Base-by-base conservation (phyloP, 2,329 filamentous ascomycete species). In the Neofusicoccum parvum region DNA sequence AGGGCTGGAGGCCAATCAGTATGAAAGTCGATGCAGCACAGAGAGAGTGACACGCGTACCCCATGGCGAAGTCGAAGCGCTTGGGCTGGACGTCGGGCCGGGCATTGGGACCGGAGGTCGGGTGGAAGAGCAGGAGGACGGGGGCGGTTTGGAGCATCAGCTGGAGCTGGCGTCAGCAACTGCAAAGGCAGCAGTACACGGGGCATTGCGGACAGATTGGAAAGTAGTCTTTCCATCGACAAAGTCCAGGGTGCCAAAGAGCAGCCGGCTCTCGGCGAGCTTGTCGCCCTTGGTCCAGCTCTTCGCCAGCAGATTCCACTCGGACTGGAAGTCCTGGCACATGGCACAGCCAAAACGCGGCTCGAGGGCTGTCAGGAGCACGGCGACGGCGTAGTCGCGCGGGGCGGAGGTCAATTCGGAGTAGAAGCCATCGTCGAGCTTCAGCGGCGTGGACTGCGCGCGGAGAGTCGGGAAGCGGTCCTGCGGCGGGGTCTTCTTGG, bases 111-210 rank as follows among this genome's bases (percentile, higher is more conserved):
- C 95, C 95, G 65, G 85, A 80, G 5, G 94, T 97, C 27, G 95
- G 92, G 68, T 88, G 92, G 83, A 95, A 98, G 70, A 96, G 82
- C 50, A 97, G 82, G 49, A 99, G 85, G 45, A 98, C 90, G 1
- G 95, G 95, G 6, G 95, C 95, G 53, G 94, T 97, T 88, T 97
- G 92, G 48, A 99, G 88, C 79, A 91, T 89, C 71, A 98, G 86
- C 94, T 98, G 71, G 70, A 66, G 43, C 46, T 69, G 48, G 14
- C 27, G 51, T 77, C 62, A 76, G 70, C 64, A 65, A 46, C 66
- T 5, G 45, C 17, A 32, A 46, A 27, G 32, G n/a, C 32, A 60
- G 12, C 54, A n/a, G 62, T 2, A 12, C n/a, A 9, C 5, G 14
- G 14, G 11, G 12, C 17, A 43, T 5, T 9, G 14, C 58, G 20